A percentile compares a stretch with the other conserved stretches of the same genome.
These are phyloP conservation scores for Pharus latifolius DNA, from an alignment of 176 grass and related monocot species.

Conservation along the genomic window DNA sequence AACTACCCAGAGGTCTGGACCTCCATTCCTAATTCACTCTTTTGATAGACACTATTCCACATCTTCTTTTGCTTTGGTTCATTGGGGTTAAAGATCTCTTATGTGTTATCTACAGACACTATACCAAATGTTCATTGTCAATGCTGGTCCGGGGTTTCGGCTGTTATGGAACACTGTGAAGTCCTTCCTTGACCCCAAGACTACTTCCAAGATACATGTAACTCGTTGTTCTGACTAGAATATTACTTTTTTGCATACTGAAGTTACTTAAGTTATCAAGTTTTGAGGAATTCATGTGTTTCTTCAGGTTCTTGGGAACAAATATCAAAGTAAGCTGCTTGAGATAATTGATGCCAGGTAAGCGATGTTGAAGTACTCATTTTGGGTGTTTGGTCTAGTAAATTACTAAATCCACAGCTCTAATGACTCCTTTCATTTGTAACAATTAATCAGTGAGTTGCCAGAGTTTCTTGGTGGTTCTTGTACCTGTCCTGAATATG, in stretches of 20 bases:
- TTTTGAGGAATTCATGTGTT: not conserved
- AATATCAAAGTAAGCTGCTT: constrained; percentile 78
- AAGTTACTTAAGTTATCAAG: not conserved
- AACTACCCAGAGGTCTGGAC: constrained; percentile 89
- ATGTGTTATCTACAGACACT: constrained; percentile 52
- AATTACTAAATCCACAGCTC: not conserved
- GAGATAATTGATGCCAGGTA: constrained; percentile 88
- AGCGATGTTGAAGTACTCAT: not conserved
- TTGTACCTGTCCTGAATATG: constrained; percentile 79
- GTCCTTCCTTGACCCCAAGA: constrained; percentile 91
- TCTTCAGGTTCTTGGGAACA: constrained; percentile 86
- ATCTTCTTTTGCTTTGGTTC: not conserved
- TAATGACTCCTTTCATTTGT: constrained; percentile 19
- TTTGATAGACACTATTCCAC: not conserved
- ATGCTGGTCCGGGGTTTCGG: constrained; percentile 88
- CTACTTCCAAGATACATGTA: constrained; percentile 98
- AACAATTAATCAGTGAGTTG: constrained; percentile 45
- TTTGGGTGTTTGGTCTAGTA: not conserved
- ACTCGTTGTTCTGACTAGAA: not conserved
- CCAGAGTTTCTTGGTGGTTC: constrained; percentile 84
- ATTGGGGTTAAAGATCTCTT: not conserved
- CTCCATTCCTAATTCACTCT: not conserved
- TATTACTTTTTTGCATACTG: not conserved
- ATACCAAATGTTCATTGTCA: constrained; percentile 94
- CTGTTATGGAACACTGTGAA: constrained; percentile 91